Percentiles rank a stretch among this genome's conserved stretches.
Evolutionary conservation across 306 rosid genomes (phyloP).

Genomic region (Cicer cuneatum): DNA sequence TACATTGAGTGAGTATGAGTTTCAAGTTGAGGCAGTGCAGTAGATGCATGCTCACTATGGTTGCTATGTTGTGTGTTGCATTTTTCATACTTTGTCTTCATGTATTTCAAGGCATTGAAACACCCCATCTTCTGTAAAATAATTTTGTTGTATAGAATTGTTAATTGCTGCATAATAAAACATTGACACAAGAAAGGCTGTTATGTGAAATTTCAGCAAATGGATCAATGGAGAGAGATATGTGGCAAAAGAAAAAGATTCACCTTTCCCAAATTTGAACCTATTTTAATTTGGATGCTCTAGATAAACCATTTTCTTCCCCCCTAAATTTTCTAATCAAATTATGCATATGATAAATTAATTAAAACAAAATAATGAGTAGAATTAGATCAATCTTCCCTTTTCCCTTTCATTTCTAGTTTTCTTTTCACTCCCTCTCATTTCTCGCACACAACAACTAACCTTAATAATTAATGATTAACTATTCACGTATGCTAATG

Average conservation of each 20-base stretch:
- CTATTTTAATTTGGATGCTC: background rate
- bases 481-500: background rate
- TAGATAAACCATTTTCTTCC: background rate
- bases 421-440: background rate
- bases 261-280: background rate
- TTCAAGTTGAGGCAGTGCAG: constrained; percentile 65
- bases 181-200: background rate
- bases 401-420: background rate
- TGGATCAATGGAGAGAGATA: background rate
- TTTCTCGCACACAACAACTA: background rate
- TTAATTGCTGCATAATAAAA: constrained; percentile 45
- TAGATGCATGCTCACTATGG: constrained; percentile 51
- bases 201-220: background rate
- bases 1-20: constrained; percentile 49
- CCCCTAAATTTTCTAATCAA: background rate
- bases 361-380: background rate
- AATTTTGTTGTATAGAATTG: constrained; percentile 39
- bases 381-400: background rate
- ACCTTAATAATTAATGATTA: background rate
- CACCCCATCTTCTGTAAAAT: constrained; percentile 69
- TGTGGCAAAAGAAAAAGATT: background rate
- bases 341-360: background rate
- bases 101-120: constrained; percentile 67
- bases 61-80: constrained; percentile 38
- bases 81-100: constrained; percentile 66